Evolutionary conservation across 2,329 filamentous ascomycete genomes (phyloP).

Genomic region (Fusarium brachygibbosum): DNA sequence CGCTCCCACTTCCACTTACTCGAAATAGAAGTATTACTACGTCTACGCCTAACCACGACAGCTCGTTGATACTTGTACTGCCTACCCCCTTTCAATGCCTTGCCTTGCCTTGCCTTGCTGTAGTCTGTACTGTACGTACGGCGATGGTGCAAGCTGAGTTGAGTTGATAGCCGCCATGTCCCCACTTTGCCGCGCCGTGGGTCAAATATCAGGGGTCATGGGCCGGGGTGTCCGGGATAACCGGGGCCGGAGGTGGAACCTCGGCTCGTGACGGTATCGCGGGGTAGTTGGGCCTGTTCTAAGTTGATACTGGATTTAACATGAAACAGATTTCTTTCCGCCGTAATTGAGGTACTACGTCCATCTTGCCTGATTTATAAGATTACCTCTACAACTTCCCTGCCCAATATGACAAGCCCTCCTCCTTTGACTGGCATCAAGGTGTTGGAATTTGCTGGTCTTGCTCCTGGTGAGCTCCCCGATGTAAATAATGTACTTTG

Average conservation of each 20-base stretch:
- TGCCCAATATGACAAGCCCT: slow-evolving; percentile 46
- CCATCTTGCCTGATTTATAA: no score
- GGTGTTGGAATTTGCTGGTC: slow-evolving; percentile 71
- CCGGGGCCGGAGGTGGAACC: slow-evolving; percentile 31
- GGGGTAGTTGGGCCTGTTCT: slow-evolving; percentile 23
- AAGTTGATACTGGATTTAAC: background rate
- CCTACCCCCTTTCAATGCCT: background rate
- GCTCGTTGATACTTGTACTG: no score
- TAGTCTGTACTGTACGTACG: background rate
- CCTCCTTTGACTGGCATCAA: slow-evolving; percentile 64
- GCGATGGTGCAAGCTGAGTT: slow-evolving; percentile 5
- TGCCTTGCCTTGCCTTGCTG: background rate
- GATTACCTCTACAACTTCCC: background rate
- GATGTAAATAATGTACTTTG: background rate
- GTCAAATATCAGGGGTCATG: background rate
- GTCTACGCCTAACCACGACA: background rate
- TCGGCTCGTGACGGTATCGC: slow-evolving; percentile 40
- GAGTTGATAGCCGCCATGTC: slow-evolving; percentile 2
- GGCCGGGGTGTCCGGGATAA: background rate
- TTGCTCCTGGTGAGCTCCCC: slow-evolving; percentile 68
- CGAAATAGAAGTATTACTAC: background rate
- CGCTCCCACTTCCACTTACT: background rate
- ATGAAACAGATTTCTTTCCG: background rate
- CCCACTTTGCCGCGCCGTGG: slow-evolving; percentile 14
- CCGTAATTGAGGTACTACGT: background rate